These are phyloP conservation scores for Pyronema domesticum DNA, from an alignment of 495 filamentous ascomycete species.

Conservation along the genomic window DNA sequence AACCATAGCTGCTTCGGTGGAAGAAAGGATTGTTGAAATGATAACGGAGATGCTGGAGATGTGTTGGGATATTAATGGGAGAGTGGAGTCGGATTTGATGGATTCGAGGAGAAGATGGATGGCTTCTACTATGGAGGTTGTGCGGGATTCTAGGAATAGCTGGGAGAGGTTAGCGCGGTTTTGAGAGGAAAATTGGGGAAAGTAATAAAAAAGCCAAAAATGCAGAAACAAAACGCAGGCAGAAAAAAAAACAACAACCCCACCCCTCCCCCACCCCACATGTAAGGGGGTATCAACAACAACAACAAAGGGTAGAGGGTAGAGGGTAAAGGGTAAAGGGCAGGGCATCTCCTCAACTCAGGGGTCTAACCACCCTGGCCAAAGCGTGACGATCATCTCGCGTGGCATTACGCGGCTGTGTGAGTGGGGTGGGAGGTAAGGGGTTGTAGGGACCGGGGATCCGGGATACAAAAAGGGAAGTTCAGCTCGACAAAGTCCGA, in stretches of 20 bases:
- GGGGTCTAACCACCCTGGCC: no score
- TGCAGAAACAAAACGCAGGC: neutral
- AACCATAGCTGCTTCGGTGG: slow-evolving; percentile 44
- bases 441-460: no score
- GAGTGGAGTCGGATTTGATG: slow-evolving; percentile 52
- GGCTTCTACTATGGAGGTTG: slow-evolving; percentile 57
- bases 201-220: neutral
- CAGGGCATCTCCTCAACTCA: no score
- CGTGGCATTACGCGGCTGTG: neutral
- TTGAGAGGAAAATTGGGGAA: neutral
- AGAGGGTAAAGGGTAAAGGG: no score
- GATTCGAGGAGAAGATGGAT: slow-evolving; percentile 66
- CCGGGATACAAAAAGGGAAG: no score
- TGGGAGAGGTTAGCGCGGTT: slow-evolving; percentile 18
- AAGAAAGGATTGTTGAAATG: slow-evolving; percentile 48
- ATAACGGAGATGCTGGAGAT: slow-evolving; percentile 53
- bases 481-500: no score
- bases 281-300: no score
- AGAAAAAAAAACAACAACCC: neutral
- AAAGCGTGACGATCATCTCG: no score
- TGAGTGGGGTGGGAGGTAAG: no score
- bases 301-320: no score
- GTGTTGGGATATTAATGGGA: slow-evolving; percentile 48
- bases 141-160: slow-evolving; percentile 75
- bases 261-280: no score